Percentiles rank a stretch among this genome's conserved stretches.
phyloP scores from a whole-genome alignment of 129 eudicot species.

The Centella asiatica region DNA sequence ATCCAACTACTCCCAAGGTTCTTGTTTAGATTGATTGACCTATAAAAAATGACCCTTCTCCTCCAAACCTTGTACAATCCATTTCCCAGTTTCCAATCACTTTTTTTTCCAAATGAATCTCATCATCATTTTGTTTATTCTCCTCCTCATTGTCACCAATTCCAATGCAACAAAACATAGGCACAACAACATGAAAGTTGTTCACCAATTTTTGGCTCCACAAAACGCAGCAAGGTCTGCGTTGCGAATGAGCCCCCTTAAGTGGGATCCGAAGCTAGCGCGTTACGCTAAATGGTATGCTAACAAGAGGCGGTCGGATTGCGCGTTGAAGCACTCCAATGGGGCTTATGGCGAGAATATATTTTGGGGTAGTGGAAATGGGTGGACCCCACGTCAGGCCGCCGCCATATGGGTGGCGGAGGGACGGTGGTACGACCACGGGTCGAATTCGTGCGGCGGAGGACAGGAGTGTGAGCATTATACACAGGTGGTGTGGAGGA shows the following conservation, averaged over 20 bases:
- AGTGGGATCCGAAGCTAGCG: constrained; percentile 49
- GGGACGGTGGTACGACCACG: constrained; percentile 53
- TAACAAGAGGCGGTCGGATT: constrained; percentile 44
- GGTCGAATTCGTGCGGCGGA: constrained; percentile 37
- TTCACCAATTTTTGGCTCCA: constrained; percentile 35
- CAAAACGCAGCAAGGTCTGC: constrained; percentile 58
- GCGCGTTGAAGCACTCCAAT: constrained; percentile 53
- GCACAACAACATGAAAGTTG: neutral
- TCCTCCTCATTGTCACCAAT: constrained; percentile 27
- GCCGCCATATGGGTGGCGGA: constrained; percentile 59
- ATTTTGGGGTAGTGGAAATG: constrained; percentile 66
- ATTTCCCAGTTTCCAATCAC: neutral
- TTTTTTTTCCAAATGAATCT: constrained; percentile 9
- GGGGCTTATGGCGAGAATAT: constrained; percentile 85
- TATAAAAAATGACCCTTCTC: constrained; percentile 1
- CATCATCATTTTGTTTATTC: constrained; percentile 11
- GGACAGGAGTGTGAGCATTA: constrained; percentile 79
- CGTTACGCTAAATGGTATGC: constrained; percentile 59
- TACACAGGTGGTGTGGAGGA: constrained; percentile 76
- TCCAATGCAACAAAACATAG: constrained; percentile 22
- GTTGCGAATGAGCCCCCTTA: constrained; percentile 41
- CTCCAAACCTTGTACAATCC: neutral
- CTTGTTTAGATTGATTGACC: neutral
- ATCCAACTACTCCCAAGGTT: constrained; percentile 15
- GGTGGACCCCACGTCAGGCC: constrained; percentile 56